phyloP scores from a whole-genome alignment of 1,139 yeast genomes.

The Hyphopichia fennica region DNA sequence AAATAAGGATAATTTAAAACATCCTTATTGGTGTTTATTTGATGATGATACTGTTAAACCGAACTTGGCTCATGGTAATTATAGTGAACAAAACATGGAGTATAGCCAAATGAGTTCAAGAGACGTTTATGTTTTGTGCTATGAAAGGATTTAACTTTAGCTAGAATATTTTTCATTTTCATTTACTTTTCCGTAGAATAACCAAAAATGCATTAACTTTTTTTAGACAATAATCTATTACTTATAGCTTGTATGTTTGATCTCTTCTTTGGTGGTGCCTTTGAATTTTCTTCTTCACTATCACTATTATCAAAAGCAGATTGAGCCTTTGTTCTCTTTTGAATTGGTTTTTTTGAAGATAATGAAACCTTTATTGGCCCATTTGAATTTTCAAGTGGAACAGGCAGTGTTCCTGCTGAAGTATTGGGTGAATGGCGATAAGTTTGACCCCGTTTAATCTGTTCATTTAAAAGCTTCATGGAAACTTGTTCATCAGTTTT shows the following conservation, averaged over 20 bases:
- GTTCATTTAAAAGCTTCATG: slow-evolving; percentile 46
- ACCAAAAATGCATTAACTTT: not conserved
- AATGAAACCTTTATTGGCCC: slow-evolving; percentile 11
- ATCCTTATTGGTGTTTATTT: slow-evolving; percentile 63
- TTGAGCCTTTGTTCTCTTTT: slow-evolving; percentile 4
- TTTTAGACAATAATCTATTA: slow-evolving; percentile 4
- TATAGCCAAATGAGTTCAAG: slow-evolving; percentile 46
- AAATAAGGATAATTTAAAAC: slow-evolving; percentile 21
- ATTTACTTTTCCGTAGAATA: not conserved
- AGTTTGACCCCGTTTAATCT: slow-evolving; percentile 38
- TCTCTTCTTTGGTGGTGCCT: not conserved
- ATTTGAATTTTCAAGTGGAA: slow-evolving; percentile 1
- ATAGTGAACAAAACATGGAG: slow-evolving; percentile 30
- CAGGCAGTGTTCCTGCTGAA: not conserved
- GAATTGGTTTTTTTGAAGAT: not conserved
- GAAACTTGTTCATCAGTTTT: slow-evolving; percentile 39
- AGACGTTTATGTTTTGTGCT: slow-evolving; percentile 75
- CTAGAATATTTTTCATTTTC: not conserved
- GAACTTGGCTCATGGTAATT: slow-evolving; percentile 47
- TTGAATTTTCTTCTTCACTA: slow-evolving; percentile 7
- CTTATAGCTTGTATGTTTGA: slow-evolving; percentile 6
- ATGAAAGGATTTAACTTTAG: slow-evolving; percentile 43
- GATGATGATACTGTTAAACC: slow-evolving; percentile 66
- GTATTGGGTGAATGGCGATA: not conserved
- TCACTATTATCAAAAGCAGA: slow-evolving; percentile 10